These are phyloP conservation scores for Closterium sp. DNA, from an alignment of 139 green algal species.

Conservation along the genomic window DNA sequence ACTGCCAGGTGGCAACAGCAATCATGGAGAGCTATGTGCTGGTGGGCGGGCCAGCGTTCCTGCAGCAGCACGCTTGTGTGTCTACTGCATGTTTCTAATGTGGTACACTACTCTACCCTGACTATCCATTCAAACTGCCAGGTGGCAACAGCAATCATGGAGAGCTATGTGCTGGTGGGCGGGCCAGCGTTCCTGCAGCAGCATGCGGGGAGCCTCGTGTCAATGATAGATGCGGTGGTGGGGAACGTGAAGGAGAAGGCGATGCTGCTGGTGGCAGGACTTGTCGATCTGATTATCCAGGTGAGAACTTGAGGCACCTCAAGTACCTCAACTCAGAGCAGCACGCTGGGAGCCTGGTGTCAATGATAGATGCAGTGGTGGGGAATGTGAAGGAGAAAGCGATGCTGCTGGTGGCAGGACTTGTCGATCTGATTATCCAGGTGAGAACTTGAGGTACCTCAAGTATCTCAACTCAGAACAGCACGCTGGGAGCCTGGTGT, in stretches of 20 bases:
- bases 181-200: conserved; percentile 64
- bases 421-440: conserved; percentile 55
- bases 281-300: conserved; percentile 55
- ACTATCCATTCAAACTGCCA: not conserved
- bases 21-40: conserved; percentile 67
- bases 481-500: conserved; percentile 50
- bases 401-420: conserved; percentile 33
- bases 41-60: conserved; percentile 68
- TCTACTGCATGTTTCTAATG: not conserved
- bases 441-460: no score
- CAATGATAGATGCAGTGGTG: conserved; percentile 58
- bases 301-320: no score
- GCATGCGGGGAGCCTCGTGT: conserved; percentile 59
- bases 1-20: conserved; percentile 28
- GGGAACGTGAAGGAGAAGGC: conserved; percentile 67
- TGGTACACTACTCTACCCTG: no score
- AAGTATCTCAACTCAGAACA: no score
- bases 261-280: conserved; percentile 32
- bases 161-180: no score
- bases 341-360: conserved; percentile 61
- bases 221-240: conserved; percentile 57
- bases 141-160: conserved; percentile 52
- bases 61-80: conserved; percentile 51
- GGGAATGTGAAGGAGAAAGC: conserved; percentile 67
- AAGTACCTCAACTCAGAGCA: no score